Evolutionary conservation across 495 filamentous ascomycete species (phyloP), one percentile per base, ranked within the genome.

Genomic region (Cercophora scortea): DNA sequence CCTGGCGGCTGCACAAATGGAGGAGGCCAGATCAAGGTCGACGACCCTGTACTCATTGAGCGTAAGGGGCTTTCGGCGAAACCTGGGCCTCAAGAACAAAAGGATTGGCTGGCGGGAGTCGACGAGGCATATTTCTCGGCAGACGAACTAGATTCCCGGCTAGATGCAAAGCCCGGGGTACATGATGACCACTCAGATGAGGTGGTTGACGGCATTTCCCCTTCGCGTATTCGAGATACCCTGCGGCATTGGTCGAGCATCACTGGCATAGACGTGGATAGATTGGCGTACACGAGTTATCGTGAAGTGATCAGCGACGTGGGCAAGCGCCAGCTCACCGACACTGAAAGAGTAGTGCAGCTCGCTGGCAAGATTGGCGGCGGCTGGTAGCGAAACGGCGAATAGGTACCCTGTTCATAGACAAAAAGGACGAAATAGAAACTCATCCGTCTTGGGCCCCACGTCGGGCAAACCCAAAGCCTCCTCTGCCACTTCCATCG

Each of bases 1-100:
- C 93, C 93, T 0, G 93, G 94, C 9, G 93, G 93, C 1, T 98
- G 93, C 67, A 98, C 93, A 45, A 98, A 97, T 62, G 93, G 93
- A 0, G 93, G 93, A 18, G 93, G 93, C 0, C 93, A 98, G 73
- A 85, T 98, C 53, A 92, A 94, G 53, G 82, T 85, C 16, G 87
- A 87, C 39, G 93, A 98, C 65, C 78, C 85, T 13, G 52, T 76
- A 2, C 64, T 78, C 6, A 56, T 78, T 17, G 73, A 74, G 34
- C 63, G 72, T 13, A 73, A 64, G 50, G 63, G 64, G 8, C 53
- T 71, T 9, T 71, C 67, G 13, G 62, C 71, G 6, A 84, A 84
- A 58, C 78, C 81, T 32, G 83, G 82, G 0, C 76, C 79, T 10
- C 76, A 80, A 64, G 87, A 87, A 56, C 90, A 95, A 71, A 89